Evolutionary conservation across 2,329 filamentous ascomycete genomes (phyloP).

Genomic region (Dactylella cylindrospora): DNA sequence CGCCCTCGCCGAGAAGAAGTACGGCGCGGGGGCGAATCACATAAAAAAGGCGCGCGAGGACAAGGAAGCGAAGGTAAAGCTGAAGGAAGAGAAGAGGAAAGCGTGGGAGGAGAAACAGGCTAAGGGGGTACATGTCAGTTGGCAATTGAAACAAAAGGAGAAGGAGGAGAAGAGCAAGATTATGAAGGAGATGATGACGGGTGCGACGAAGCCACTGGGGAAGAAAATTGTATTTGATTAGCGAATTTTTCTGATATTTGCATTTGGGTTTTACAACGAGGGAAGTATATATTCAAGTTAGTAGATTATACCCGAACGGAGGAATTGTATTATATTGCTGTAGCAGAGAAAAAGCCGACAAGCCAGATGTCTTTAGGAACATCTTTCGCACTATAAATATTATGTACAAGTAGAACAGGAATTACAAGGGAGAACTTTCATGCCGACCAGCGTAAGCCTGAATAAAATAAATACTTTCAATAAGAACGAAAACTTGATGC

Average conservation of each 20-base stretch:
- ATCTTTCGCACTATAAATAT: too few relatives aligned
- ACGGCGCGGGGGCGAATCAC: slow-evolving; percentile 70
- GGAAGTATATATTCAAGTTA: too few relatives aligned
- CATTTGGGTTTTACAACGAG: too few relatives aligned
- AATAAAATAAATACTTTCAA: not conserved
- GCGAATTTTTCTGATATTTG: too few relatives aligned
- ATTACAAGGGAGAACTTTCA: too few relatives aligned
- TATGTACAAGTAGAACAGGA: too few relatives aligned
- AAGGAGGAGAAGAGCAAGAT: slow-evolving; percentile 60
- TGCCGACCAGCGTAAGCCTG: too few relatives aligned
- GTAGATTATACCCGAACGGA: too few relatives aligned
- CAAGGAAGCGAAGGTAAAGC: slow-evolving; percentile 50
- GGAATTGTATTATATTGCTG: too few relatives aligned
- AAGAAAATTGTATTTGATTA: slow-evolving; percentile 49
- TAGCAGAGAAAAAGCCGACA: too few relatives aligned
- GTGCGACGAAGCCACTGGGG: slow-evolving; percentile 46
- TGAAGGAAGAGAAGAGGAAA: slow-evolving; percentile 57
- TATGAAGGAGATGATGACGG: slow-evolving; percentile 57
- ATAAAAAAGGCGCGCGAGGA: slow-evolving; percentile 53
- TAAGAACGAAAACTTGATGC: not conserved
- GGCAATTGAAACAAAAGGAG: slow-evolving; percentile 61
- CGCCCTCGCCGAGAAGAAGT: slow-evolving; percentile 79
- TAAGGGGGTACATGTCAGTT: slow-evolving; percentile 64
- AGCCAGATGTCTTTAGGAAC: too few relatives aligned
- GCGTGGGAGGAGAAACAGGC: slow-evolving; percentile 57